phyloP scores from a whole-genome alignment of 1,284 basidiomycete species.

The Chalciporus piperatoides region DNA sequence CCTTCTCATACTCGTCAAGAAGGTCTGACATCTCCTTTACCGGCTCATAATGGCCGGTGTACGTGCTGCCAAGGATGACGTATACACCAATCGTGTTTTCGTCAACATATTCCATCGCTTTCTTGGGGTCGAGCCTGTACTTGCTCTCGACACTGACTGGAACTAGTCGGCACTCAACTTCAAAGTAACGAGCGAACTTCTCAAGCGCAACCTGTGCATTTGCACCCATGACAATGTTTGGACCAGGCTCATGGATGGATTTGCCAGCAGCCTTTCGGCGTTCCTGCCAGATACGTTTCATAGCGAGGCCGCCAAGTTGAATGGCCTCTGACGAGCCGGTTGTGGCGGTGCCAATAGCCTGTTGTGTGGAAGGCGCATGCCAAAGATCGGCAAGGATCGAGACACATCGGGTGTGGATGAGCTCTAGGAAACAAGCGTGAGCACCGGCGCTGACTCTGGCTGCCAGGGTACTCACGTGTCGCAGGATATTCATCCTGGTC shows the following conservation, averaged over 20 bases:
- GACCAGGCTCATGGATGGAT: slow-evolving; percentile 79
- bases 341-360: slow-evolving; percentile 88
- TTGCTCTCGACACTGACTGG: slow-evolving; percentile 72
- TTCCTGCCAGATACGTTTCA: slow-evolving; percentile 94
- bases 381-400: slow-evolving; percentile 91
- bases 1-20: slow-evolving; percentile 82
- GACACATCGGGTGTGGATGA: slow-evolving; percentile 77
- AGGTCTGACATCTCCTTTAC: slow-evolving; percentile 85
- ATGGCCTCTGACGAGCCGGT: slow-evolving; percentile 94
- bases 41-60: slow-evolving; percentile 92
- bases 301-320: slow-evolving; percentile 89
- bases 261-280: slow-evolving; percentile 85
- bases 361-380: slow-evolving; percentile 74
- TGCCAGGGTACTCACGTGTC: slow-evolving; percentile 48
- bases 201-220: slow-evolving; percentile 87
- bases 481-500: slow-evolving; percentile 92
- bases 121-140: slow-evolving; percentile 82
- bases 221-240: slow-evolving; percentile 75
- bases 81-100: slow-evolving; percentile 90
- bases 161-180: slow-evolving; percentile 82
- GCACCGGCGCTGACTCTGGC: not conserved
- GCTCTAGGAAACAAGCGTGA: slow-evolving; percentile 39
- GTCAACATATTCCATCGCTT: slow-evolving; percentile 84
- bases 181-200: slow-evolving; percentile 92
- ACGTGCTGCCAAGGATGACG: slow-evolving; percentile 82